Evolutionary conservation across 352 stramenopile species (phyloP).

Genomic region (Phytophthora palmivora): DNA sequence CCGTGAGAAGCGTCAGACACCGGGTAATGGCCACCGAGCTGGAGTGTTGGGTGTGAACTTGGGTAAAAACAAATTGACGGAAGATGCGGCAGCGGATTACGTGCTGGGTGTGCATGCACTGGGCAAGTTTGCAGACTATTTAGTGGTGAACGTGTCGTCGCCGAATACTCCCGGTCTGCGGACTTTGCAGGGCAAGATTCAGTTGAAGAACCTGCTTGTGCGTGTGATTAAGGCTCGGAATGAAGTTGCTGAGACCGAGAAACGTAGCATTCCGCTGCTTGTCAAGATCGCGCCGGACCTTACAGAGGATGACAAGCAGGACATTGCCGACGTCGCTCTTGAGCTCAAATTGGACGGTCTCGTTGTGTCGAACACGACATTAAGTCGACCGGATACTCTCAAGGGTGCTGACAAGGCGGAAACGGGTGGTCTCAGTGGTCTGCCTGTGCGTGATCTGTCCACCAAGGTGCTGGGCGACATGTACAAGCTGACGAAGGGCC

Average conservation of each 20-base stretch:
- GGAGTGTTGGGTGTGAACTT: constrained; percentile 97
- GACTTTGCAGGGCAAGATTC: constrained; percentile 79
- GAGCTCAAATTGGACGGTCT: constrained; percentile 93
- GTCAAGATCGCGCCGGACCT: constrained; percentile 99
- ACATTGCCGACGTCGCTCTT: constrained; percentile 93
- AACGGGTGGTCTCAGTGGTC: constrained; percentile 95
- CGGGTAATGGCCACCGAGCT: constrained; percentile 45
- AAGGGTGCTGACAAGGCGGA: constrained; percentile 81
- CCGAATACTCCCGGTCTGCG: constrained; percentile 95
- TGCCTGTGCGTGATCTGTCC: constrained; percentile 93
- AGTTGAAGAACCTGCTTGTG: constrained; percentile 81
- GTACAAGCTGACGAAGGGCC: constrained; percentile 94
- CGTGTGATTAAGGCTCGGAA: constrained; percentile 77
- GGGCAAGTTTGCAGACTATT: constrained; percentile 95
- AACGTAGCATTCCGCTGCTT: constrained; percentile 90
- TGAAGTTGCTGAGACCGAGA: constrained; percentile 58
- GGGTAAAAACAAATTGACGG: constrained; percentile 97
- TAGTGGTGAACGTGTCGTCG: constrained; percentile 98
- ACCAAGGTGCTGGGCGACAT: constrained; percentile 96
- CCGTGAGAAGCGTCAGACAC: constrained; percentile 33
- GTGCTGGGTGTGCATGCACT: constrained; percentile 91
- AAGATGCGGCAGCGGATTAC: constrained; percentile 91
- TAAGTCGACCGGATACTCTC: constrained; percentile 86
- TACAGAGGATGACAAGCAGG: constrained; percentile 93
- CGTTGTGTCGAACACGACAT: constrained; percentile 98